A percentile compares a stretch with the other conserved stretches of the same genome.
These are phyloP conservation scores for Thuja plicata DNA, from an alignment of 83 land plant genomes.

Conservation along the genomic window DNA sequence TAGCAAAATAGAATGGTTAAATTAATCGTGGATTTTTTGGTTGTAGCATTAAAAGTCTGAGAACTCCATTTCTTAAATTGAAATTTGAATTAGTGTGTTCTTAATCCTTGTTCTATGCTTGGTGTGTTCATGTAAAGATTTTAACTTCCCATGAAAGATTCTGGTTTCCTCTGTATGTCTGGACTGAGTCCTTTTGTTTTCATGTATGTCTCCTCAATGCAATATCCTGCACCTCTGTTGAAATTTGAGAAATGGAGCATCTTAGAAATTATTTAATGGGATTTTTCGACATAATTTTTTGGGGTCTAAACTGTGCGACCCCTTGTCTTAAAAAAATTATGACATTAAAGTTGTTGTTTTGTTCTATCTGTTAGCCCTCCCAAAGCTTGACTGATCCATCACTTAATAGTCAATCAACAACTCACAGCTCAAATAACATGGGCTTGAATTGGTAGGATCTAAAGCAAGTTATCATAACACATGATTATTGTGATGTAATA, in stretches of 20 bases:
- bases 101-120: neutral
- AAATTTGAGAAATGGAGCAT: neutral
- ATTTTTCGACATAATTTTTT: neutral
- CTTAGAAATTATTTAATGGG: neutral
- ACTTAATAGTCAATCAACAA: no score
- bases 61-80: neutral
- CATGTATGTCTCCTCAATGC: neutral
- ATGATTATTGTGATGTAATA: no score
- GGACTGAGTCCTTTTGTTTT: neutral
- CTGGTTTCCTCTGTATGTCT: neutral
- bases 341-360: neutral
- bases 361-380: no score
- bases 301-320: neutral
- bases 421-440: no score
- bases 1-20: neutral
- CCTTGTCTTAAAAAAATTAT: neutral
- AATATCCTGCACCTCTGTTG: neutral
- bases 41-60: neutral
- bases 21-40: neutral
- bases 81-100: neutral
- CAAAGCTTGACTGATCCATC: no score
- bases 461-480: no score
- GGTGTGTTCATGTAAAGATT: neutral
- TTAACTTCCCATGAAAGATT: neutral
- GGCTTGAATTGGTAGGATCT: no score